Evolutionary conservation across 208 protist species (phyloP).

Genomic region (Leptomonas seymouri): DNA sequence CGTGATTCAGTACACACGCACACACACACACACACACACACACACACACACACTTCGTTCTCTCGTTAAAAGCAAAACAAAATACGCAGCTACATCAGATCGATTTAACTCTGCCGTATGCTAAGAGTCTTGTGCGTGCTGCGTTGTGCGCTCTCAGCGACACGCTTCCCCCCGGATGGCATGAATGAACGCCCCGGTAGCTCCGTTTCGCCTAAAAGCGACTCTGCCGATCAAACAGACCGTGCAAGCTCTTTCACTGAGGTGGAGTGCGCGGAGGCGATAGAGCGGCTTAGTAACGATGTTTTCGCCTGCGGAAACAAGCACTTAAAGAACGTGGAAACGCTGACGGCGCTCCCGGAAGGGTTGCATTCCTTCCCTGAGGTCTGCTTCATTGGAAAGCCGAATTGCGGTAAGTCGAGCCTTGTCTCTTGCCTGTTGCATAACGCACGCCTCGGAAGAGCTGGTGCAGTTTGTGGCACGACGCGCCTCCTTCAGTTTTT

Average conservation of each 20-base stretch:
- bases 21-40: too few species aligned
- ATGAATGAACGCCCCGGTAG: not conserved
- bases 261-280: conserved; percentile 31
- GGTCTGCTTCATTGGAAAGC: conserved; percentile 91
- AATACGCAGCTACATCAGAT: not conserved
- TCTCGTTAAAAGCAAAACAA: not conserved
- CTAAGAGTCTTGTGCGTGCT: conserved; percentile 5
- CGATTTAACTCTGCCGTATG: not conserved
- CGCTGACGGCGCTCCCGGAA: conserved; percentile 78
- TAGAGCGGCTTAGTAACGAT: conserved; percentile 69
- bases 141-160: not conserved
- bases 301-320: conserved; percentile 85
- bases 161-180: not conserved
- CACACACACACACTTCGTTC: not conserved
- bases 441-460: conserved; percentile 70
- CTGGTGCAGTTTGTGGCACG: conserved; percentile 53
- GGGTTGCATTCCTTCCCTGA: conserved; percentile 89
- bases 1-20: too few species aligned
- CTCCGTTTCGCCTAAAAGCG: not conserved
- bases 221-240: not conserved
- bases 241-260: not conserved
- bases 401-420: conserved; percentile 87
- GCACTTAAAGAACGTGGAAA: conserved; percentile 84
- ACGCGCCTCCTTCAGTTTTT: conserved; percentile 89
- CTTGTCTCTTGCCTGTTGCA: conserved; percentile 82